phyloP scores from a whole-genome alignment of 441 rosid genomes.

The Croton laevigatus region DNA sequence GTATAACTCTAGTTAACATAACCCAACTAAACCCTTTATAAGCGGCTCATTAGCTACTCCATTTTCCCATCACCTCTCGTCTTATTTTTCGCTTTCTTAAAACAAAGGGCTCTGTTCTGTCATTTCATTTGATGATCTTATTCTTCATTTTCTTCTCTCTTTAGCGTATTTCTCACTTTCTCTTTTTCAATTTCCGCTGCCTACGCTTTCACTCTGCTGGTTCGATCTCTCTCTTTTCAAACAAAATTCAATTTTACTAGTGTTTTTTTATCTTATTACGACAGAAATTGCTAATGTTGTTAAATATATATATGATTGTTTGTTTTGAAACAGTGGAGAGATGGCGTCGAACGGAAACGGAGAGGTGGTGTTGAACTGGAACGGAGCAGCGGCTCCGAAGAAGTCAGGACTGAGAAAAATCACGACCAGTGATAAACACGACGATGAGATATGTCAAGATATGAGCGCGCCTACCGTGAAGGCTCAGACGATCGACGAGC shows the following conservation, averaged over 20 bases:
- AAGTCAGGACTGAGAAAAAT: slow-evolving; percentile 47
- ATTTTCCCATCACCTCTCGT: background rate
- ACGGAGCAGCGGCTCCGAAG: slow-evolving; percentile 20
- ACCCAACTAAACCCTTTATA: slow-evolving; percentile 28
- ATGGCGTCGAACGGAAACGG: slow-evolving; percentile 39
- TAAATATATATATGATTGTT: background rate
- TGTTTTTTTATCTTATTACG: background rate
- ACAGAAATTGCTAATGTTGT: background rate
- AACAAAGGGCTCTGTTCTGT: background rate
- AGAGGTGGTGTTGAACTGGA: slow-evolving; percentile 31
- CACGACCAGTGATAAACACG: slow-evolving; percentile 46
- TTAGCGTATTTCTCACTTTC: background rate
- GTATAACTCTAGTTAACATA: slow-evolving; percentile 24
- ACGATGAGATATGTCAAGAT: slow-evolving; percentile 50
- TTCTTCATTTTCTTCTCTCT: slow-evolving; percentile 13
- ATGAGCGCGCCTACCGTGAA: slow-evolving; percentile 66
- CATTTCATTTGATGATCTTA: background rate
- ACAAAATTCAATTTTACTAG: background rate
- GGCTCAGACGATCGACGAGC: slow-evolving; percentile 77
- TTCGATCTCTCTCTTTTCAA: background rate
- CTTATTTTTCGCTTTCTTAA: background rate
- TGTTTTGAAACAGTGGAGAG: slow-evolving; percentile 4
- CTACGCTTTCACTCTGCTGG: slow-evolving; percentile 15
- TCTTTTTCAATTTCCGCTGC: background rate
- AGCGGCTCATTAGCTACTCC: background rate